Percentiles rank a stretch among this genome's conserved stretches.
Conservation (phyloP, 768 basidiomycete genomes). For the Stropharia rugosoannulata region DNA sequence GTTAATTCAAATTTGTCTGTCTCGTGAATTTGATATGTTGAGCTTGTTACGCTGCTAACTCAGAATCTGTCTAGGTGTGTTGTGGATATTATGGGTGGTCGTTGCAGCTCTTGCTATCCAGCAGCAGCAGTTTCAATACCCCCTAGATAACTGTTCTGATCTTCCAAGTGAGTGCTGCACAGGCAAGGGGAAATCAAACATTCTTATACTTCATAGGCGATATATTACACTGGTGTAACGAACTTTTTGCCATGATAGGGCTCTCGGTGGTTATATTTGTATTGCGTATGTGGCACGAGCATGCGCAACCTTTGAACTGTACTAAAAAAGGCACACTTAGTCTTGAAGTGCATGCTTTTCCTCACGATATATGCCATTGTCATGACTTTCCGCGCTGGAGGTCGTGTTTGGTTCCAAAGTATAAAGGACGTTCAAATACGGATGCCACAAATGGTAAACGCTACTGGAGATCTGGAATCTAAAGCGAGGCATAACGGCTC, state of each 20-base stretch:
- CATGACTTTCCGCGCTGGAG: constrained; percentile 9
- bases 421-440: constrained; percentile 9
- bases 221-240: constrained; percentile 9
- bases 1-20: not conserved
- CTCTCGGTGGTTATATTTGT: constrained; percentile 11
- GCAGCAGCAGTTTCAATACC: constrained; percentile 5
- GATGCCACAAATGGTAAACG: constrained; percentile 10
- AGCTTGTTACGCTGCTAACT: not conserved
- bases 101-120: constrained; percentile 13
- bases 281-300: constrained; percentile 2
- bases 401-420: constrained; percentile 13
- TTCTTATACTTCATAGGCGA: no score
- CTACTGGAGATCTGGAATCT: constrained; percentile 7
- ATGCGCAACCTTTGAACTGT: no score
- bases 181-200: no score
- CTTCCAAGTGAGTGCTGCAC: not conserved
- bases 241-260: constrained; percentile 12
- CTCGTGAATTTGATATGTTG: not conserved
- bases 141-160: constrained; percentile 6
- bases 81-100: constrained; percentile 15
- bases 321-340: not conserved
- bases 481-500: constrained; percentile 6
- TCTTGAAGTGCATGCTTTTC: constrained; percentile 10
- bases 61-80: not conserved
- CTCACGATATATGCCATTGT: constrained; percentile 11